Evolutionary conservation across 148 eudicot genomes (phyloP).

Genomic region (Persicaria maculosa): DNA sequence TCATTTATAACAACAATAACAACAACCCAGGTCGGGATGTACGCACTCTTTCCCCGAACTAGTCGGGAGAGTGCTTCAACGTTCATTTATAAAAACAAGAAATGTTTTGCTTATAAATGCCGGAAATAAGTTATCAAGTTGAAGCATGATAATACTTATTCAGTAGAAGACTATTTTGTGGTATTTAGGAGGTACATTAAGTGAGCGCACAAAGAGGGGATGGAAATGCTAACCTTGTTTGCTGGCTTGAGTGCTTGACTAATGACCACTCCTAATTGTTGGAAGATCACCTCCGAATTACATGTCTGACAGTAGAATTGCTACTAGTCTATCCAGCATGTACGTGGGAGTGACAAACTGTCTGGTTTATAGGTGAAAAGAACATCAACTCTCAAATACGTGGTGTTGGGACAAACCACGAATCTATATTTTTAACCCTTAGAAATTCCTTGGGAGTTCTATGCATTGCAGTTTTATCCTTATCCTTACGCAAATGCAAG

Average conservation of each 20-base stretch:
- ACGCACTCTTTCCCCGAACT: too few species aligned
- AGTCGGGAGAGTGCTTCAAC: too few species aligned
- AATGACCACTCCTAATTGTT: not conserved
- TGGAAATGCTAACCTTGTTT: not conserved
- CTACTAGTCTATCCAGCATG: not conserved
- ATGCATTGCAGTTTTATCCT: too few species aligned
- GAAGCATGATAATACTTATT: not conserved
- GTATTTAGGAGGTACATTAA: not conserved
- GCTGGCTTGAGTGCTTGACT: not conserved
- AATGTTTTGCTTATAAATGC: not conserved
- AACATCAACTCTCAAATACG: too few species aligned
- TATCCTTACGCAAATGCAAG: too few species aligned
- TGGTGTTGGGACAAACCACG: too few species aligned
- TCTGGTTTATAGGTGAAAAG: too few species aligned
- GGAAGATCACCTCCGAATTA: not conserved
- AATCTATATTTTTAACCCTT: too few species aligned
- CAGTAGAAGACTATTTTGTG: not conserved
- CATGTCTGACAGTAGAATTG: not conserved
- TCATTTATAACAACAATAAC: too few species aligned
- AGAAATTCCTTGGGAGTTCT: too few species aligned
- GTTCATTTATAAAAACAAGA: not conserved
- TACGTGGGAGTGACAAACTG: not conserved
- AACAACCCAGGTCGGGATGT: too few species aligned
- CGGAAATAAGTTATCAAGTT: constrained; percentile 2
- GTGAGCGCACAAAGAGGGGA: not conserved